Conservation (phyloP, 2,329 filamentous ascomycete species). For the Pyricularia grisea region DNA sequence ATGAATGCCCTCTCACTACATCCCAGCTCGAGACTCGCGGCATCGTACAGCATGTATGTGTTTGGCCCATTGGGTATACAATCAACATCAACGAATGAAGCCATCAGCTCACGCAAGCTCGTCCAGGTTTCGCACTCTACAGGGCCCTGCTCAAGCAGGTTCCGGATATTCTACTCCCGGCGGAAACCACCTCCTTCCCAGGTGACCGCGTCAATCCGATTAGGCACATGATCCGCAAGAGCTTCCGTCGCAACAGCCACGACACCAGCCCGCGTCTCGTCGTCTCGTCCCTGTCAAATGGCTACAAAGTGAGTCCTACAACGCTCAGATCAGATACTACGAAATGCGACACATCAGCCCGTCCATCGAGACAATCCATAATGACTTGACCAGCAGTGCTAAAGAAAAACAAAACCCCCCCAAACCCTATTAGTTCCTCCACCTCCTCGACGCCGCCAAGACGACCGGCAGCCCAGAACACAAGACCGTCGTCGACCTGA, state of each 20-base stretch:
- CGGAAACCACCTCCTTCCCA: constrained; percentile 11
- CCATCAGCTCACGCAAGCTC: not conserved
- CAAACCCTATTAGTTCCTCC: constrained; percentile 25
- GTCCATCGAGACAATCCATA: too few relatives aligned
- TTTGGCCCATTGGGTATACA: not conserved
- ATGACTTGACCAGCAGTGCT: not conserved
- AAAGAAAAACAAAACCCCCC: not conserved
- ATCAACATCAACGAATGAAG: not conserved
- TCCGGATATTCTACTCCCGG: constrained; percentile 39
- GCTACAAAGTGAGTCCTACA: constrained; percentile 48
- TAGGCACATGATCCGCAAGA: constrained; percentile 46
- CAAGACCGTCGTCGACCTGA: constrained; percentile 28
- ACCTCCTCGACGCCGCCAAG: constrained; percentile 28
- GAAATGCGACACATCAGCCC: too few relatives aligned
- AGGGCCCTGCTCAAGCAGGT: constrained; percentile 57
- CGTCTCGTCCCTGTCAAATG: constrained; percentile 51
- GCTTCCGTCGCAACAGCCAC: constrained; percentile 51
- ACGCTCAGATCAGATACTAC: not conserved
- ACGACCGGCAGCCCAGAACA: constrained; percentile 28
- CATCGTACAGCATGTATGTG: constrained; percentile 41
- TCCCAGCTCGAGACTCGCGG: constrained; percentile 40
- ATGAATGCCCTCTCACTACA: constrained; percentile 29
- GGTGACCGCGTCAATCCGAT: constrained; percentile 32
- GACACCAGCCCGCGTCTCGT: constrained; percentile 52
- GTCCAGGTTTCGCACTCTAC: constrained; percentile 59